These are phyloP conservation scores for Pseudomicrostroma phylloplanum DNA, from an alignment of 1,284 basidiomycete genomes.

Conservation along the genomic window DNA sequence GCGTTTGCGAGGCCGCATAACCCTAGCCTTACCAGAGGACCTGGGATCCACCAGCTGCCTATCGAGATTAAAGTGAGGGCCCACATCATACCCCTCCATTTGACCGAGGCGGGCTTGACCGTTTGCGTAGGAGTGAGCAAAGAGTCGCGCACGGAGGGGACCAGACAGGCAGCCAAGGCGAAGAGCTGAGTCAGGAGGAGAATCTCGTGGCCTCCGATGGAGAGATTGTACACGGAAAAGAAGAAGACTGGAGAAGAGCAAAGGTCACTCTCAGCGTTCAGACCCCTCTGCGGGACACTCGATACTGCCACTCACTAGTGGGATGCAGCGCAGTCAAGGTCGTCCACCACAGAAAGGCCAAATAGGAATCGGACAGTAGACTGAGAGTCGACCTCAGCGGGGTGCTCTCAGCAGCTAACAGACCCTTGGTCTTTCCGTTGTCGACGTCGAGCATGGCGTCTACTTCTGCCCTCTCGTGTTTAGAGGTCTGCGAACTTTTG, in stretches of 20 bases:
- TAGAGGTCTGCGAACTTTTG: too few relatives aligned
- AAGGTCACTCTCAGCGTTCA: neutral
- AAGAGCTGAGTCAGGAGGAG: conserved; percentile 36
- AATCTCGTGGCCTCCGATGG: conserved; percentile 38
- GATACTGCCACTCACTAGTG: conserved; percentile 55
- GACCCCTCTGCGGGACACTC: neutral
- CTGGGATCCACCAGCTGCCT: conserved; percentile 26
- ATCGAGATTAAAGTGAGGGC: conserved; percentile 10
- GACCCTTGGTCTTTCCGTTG: neutral
- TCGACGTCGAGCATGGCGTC: neutral
- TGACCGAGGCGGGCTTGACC: neutral
- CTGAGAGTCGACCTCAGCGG: conserved; percentile 21
- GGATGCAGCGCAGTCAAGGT: conserved; percentile 74
- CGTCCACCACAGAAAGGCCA: conserved; percentile 78
- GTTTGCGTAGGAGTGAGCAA: neutral
- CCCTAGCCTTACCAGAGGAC: conserved; percentile 25
- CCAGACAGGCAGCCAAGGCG: conserved; percentile 23
- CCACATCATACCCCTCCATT: neutral
- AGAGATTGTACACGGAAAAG: conserved; percentile 44
- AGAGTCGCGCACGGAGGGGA: conserved; percentile 8
- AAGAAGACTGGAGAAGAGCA: conserved; percentile 11
- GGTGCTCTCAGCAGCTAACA: conserved; percentile 9
- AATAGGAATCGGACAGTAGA: conserved; percentile 26
- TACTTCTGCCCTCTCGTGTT: too few relatives aligned
- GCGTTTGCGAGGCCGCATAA: conserved; percentile 25